Base-by-base conservation (phyloP, 2,329 filamentous ascomycete genomes). In the Mycosphaerella sp. region DNA sequence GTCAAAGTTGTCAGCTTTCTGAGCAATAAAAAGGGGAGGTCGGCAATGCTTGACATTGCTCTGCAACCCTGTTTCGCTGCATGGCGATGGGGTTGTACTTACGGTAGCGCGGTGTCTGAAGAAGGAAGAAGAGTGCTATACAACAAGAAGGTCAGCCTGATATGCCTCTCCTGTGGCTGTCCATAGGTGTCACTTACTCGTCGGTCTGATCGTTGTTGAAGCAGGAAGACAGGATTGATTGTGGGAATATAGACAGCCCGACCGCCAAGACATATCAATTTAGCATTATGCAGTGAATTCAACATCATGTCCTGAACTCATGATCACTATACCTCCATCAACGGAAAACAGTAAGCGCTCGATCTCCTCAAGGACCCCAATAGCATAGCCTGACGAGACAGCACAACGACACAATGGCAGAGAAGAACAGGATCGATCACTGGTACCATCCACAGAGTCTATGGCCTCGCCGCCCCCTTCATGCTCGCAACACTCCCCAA, bases 131-230 rank as follows among this genome's bases (percentile, higher is more conserved):
- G 5, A 47, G n/a, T 21, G 48, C 48, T 29, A 38, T 31, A 26
- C 38, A 31, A 45, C 31, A 45, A 45, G 48, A 40, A 51, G 10
- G 31, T 51, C 29, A 51, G 48, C 32, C 5, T 34, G 40, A 11
- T 17, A 38, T 29, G 12, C 9, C 40, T 31, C 8, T 45, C 10
- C 32, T 43, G 40, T 23, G 31, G 17, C 44, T 34, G 46, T 12
- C 10, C 14, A 7, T 21, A 14, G 39, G 26, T 6, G 12, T 45
- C 9, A 45, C 48, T 45, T 51, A 51, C 48, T 14, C 10, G 7
- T 21, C 42, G 48, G 29, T 10, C 14, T 31, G 41, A 40, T 45
- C 14, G 48, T 51, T 51, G 48, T 51, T 40, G 17, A 38, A 51
- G 48, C 34, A 40, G 44, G 41, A 31, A 11, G 10, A 14, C 14